These are phyloP conservation scores for Dictyostelium purpureum DNA, from an alignment of 78 protist species.

Conservation along the genomic window DNA sequence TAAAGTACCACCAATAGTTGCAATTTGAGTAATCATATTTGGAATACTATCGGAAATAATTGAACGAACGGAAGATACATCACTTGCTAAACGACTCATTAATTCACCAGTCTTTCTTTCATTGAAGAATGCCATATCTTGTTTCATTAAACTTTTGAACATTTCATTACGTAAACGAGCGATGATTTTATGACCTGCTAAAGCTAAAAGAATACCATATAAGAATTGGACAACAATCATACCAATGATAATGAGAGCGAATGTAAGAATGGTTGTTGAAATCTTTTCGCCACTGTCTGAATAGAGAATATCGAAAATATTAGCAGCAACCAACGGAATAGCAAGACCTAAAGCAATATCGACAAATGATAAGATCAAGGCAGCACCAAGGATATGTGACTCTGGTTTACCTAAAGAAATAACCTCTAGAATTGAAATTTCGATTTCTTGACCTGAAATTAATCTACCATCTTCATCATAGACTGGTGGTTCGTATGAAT, in stretches of 20 bases:
- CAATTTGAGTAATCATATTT: slow-evolving; percentile 43
- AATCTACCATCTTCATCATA: slow-evolving; percentile 6
- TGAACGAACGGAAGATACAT: slow-evolving; percentile 64
- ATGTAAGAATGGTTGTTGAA: slow-evolving; percentile 17
- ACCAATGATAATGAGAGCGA: slow-evolving; percentile 69
- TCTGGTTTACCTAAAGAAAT: slow-evolving; percentile 57
- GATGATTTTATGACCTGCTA: slow-evolving; percentile 77
- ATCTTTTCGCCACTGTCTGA: slow-evolving; percentile 15
- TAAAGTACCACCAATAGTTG: slow-evolving; percentile 22
- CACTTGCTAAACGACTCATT: slow-evolving; percentile 87
- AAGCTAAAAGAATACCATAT: slow-evolving; percentile 47
- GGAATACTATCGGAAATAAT: slow-evolving; percentile 60
- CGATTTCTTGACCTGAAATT: slow-evolving; percentile 5
- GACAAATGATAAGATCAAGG: slow-evolving; percentile 32
- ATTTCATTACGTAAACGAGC: slow-evolving; percentile 73
- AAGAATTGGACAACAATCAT: slow-evolving; percentile 50
- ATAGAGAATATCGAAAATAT: slow-evolving; percentile 36
- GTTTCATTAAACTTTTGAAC: slow-evolving; percentile 37
- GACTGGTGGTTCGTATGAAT: background rate
- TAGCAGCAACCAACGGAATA: slow-evolving; percentile 55
- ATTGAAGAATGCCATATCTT: slow-evolving; percentile 93
- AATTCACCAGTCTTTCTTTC: slow-evolving; percentile 90
- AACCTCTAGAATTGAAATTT: slow-evolving; percentile 26
- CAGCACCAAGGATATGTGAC: background rate
- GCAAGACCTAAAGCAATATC: slow-evolving; percentile 51